These are phyloP conservation scores for Mallotus repandus DNA, from an alignment of 441 rosid genomes.

Conservation along the genomic window DNA sequence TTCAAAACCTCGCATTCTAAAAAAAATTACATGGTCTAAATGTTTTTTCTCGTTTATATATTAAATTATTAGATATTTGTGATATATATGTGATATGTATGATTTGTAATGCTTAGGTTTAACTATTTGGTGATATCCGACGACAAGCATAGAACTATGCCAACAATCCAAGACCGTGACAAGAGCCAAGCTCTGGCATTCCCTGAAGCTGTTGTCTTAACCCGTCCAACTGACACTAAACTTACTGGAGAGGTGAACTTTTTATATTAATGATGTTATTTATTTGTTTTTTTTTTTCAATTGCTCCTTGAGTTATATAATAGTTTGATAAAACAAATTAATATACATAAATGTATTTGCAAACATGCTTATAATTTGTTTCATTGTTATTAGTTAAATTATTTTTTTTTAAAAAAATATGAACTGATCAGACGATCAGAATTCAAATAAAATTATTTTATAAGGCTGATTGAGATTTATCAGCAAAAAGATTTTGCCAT, in stretches of 20 bases:
- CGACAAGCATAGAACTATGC: slow-evolving; percentile 52
- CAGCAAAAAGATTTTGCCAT: too few species aligned
- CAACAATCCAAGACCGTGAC: slow-evolving; percentile 40
- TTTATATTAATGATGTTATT: not conserved
- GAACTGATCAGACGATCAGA: too few species aligned
- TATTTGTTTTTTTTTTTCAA: not conserved
- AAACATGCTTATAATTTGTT: too few species aligned
- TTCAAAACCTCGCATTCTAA: too few species aligned
- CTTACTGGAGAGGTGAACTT: slow-evolving; percentile 52
- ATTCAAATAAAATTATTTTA: too few species aligned
- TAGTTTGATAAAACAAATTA: not conserved
- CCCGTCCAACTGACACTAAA: slow-evolving; percentile 40
- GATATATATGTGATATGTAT: not conserved
- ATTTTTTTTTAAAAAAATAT: too few species aligned
- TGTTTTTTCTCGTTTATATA: too few species aligned
- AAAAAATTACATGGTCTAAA: too few species aligned
- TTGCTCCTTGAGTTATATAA: not conserved
- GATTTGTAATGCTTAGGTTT: slow-evolving; percentile 4
- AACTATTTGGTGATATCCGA: slow-evolving; percentile 53
- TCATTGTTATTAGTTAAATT: too few species aligned
- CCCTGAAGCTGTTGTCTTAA: slow-evolving; percentile 60
- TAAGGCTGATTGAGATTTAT: too few species aligned
- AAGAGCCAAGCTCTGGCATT: slow-evolving; percentile 43
- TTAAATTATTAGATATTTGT: too few species aligned
- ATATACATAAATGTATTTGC: too few species aligned